phyloP scores from a whole-genome alignment of 2,329 filamentous ascomycete species.

The Monosporascus sp. region DNA sequence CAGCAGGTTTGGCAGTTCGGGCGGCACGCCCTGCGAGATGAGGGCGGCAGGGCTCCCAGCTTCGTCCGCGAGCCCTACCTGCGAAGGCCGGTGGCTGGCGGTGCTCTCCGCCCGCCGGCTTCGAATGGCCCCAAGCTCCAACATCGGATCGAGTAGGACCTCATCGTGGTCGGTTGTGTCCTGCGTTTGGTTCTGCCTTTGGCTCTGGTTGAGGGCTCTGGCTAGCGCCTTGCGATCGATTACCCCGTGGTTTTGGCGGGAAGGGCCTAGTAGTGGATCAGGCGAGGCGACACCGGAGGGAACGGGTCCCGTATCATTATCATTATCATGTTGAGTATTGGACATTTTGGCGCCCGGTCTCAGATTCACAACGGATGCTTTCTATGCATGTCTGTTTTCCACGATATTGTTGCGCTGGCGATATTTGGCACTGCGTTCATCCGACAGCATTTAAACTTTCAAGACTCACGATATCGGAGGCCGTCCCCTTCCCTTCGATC shows the following conservation, averaged over 20 bases:
- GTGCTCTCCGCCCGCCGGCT: constrained; percentile 9
- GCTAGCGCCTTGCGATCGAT: constrained; percentile 10
- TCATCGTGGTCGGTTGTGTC: constrained; percentile 12
- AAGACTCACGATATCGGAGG: too few relatives aligned
- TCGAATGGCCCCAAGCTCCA: constrained; percentile 11
- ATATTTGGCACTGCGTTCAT: too few relatives aligned
- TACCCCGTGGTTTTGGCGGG: constrained; percentile 1
- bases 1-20: constrained; percentile 33
- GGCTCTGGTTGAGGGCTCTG: constrained; percentile 7
- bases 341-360: too few relatives aligned
- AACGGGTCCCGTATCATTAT: constrained; percentile 6
- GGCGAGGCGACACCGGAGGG: constrained; percentile 15
- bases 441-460: too few relatives aligned
- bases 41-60: constrained; percentile 5
- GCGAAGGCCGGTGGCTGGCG: background rate
- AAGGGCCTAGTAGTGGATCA: constrained; percentile 9
- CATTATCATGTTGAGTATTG: too few relatives aligned
- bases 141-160: constrained; percentile 11
- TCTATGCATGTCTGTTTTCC: too few relatives aligned
- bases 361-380: too few relatives aligned
- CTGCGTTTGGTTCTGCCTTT: constrained; percentile 3
- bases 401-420: too few relatives aligned
- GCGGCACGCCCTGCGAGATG: constrained; percentile 29
- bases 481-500: too few relatives aligned
- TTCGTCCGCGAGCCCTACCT: constrained; percentile 6